phyloP scores from a whole-genome alignment of 257 asterid species.

The Henckelia pumila region DNA sequence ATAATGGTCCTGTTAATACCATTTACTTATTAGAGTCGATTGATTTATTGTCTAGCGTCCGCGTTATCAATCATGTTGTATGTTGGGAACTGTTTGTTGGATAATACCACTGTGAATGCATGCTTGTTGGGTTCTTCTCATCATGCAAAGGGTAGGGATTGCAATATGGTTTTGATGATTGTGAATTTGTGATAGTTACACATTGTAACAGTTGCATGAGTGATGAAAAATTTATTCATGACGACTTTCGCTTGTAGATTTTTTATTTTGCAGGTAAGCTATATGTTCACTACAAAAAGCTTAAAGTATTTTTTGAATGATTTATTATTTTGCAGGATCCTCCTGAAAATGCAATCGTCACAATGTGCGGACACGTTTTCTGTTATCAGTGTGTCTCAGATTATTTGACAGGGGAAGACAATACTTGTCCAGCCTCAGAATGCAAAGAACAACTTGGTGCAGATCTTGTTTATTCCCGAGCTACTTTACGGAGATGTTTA shows the following conservation, averaged over 20 bases:
- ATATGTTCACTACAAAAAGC: conserved; percentile 18
- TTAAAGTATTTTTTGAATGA: conserved; percentile 27
- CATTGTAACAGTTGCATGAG: not conserved
- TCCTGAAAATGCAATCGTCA: conserved; percentile 95
- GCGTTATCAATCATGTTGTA: no score
- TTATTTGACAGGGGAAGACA: conserved; percentile 80
- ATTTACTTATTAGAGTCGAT: no score
- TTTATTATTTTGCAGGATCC: conserved; percentile 65
- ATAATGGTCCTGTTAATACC: not conserved
- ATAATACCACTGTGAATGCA: not conserved
- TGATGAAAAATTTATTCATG: conserved; percentile 7
- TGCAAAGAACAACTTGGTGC: conserved; percentile 90
- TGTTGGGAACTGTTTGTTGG: not conserved
- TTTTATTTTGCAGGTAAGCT: not conserved
- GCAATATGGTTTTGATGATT: conserved; percentile 14
- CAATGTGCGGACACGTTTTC: conserved; percentile 92
- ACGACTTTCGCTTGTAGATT: not conserved
- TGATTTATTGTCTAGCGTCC: not conserved
- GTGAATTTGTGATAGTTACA: not conserved
- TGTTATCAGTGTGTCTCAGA: conserved; percentile 91
- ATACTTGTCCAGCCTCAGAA: conserved; percentile 72
- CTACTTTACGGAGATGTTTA: conserved; percentile 60
- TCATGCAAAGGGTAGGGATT: conserved; percentile 10
- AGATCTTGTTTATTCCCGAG: conserved; percentile 68
- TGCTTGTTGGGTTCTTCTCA: not conserved